Percentiles rank a stretch among this genome's conserved stretches.
Conservation (phyloP, 129 eudicot genomes). For the Mikania micrantha region DNA sequence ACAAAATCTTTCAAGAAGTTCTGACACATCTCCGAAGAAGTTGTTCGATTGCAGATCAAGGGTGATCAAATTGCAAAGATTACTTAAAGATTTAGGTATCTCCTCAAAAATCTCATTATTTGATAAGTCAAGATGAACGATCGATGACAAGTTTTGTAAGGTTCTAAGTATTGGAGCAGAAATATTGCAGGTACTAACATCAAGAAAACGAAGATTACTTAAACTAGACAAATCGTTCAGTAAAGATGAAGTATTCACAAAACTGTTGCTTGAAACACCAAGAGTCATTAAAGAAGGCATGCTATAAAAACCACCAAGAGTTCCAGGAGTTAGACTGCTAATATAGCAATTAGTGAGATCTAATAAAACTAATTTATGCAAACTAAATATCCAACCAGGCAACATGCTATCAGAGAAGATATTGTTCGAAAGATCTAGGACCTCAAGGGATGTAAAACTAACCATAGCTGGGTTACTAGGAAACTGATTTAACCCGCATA, state of each 20-base stretch:
- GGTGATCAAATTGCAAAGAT: not conserved
- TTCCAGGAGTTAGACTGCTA: not conserved
- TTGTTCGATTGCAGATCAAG: not conserved
- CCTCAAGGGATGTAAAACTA: not conserved
- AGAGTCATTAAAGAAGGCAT: not conserved
- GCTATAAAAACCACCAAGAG: not conserved
- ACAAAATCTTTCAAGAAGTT: not conserved
- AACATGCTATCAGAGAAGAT: not conserved
- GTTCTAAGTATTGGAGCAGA: not conserved
- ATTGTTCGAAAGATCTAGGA: not conserved
- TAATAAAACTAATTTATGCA: not conserved
- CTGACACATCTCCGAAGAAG: not conserved
- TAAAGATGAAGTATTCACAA: not conserved
- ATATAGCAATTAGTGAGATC: not conserved
- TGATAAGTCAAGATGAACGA: not conserved
- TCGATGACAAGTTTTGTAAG: not conserved
- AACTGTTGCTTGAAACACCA: not conserved
- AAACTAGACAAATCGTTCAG: not conserved
- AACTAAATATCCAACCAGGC: not conserved
- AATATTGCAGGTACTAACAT: not conserved
- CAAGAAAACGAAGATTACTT: not conserved
- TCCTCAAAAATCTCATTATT: not conserved
- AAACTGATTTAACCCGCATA: not conserved
- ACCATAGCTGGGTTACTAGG: not conserved
- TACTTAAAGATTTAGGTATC: not conserved